Base-by-base conservation (phyloP, 768 basidiomycete genomes). In the Podaxis sp. region DNA sequence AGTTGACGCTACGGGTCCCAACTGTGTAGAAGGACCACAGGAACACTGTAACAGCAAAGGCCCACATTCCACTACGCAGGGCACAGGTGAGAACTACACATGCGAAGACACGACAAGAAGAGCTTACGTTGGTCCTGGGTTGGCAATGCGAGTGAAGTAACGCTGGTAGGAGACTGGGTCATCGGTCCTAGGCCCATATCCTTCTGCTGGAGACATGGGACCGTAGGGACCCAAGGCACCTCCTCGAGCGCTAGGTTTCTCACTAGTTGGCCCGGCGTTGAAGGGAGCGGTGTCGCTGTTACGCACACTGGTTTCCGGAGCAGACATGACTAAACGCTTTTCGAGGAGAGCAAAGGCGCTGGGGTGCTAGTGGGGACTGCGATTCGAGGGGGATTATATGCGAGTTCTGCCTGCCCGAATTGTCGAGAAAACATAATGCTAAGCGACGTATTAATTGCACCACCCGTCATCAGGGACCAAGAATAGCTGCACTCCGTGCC, bases 21-120 rank as follows among this genome's bases (percentile, higher is more conserved):
- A 80, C 75, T 62, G 82, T 83, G 76, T 78, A 82, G 56, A 87
- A 64, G 4, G 86, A 86, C n/a, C 86, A 75, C 60, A 87, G 78
- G 69, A 87, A 76, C 0, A 83, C 85, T 24, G 86, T 84, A 4
- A 82, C 81, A 28, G 85, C 85, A 69, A 87, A 87, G 30, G 83
- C 82, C 68, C 79, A 82, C 57, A 87, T 75, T 36, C 85, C 85
- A 40, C 85, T 85, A 64, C 60, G 52, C 17, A 46, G 48, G 5
- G 20, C 8, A 36, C n/a, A 28, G 10, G 46, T 64, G 4, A 59
- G 51, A 30, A 28, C 5, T 24, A 13, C n/a, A 11, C n/a, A 33
- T 26, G 3, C 12, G 12, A 40, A 24, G 36, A 2, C 22, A 38
- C 33, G 5, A 26, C 22, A 49, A 5, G 33, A 51, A 15, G 28